Evolutionary conservation across 305 asterid genomes (phyloP).

Genomic region (Euphrasia arctica): DNA sequence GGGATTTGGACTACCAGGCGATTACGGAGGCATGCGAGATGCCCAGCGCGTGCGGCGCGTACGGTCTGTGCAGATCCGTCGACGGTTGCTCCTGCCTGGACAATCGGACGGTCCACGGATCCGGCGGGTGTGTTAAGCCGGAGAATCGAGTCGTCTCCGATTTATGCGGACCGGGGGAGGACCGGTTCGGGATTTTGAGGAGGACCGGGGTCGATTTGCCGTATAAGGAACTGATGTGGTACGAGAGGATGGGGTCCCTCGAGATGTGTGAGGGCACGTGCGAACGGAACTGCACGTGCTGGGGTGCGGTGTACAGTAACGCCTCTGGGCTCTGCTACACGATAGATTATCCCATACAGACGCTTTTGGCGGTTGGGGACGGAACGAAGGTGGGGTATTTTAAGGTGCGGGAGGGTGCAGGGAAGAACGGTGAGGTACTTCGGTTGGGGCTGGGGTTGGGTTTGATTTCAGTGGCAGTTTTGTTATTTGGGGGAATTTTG

Average conservation of each 20-base stretch:
- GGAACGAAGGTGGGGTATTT: constrained; percentile 68
- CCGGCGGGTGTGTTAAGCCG: constrained; percentile 43
- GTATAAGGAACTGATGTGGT: constrained; percentile 60
- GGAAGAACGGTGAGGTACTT: constrained; percentile 35
- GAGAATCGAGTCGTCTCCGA: constrained; percentile 24
- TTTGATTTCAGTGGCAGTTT: constrained; percentile 46
- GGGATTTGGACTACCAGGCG: constrained; percentile 62
- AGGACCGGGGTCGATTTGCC: constrained; percentile 73
- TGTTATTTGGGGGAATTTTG: constrained; percentile 47
- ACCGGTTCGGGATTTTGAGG: constrained; percentile 37
- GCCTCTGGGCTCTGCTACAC: constrained; percentile 85
- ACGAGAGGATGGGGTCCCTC: constrained; percentile 38
- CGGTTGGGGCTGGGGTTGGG: constrained; percentile 57
- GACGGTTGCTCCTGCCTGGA: constrained; percentile 66
- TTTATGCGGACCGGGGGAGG: constrained; percentile 45
- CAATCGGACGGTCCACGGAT: constrained; percentile 35
- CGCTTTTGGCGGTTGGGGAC: constrained; percentile 53
- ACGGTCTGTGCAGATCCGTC: constrained; percentile 65
- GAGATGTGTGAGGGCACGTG: constrained; percentile 58
- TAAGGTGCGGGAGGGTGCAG: constrained; percentile 62
- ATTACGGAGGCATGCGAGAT: constrained; percentile 63
- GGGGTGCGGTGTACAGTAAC: constrained; percentile 91
- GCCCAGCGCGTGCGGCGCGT: constrained; percentile 74
- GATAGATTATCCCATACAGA: constrained; percentile 60
- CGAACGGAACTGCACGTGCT: constrained; percentile 62